Conservation (phyloP, 208 protist species). For the Acanthamoeba triangularis region DNA sequence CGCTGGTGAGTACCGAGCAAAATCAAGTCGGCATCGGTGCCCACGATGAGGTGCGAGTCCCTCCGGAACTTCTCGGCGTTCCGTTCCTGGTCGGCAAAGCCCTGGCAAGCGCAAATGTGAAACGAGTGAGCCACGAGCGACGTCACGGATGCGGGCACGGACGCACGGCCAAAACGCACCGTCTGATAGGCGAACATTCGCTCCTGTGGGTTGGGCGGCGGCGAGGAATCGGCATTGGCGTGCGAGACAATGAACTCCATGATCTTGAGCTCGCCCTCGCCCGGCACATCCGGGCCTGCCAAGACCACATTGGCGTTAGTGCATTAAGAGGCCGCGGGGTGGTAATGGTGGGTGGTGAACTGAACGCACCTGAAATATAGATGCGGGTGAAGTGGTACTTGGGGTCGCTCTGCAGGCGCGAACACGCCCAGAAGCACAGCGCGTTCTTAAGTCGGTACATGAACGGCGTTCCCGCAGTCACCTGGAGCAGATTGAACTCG, state of each 20-base stretch:
- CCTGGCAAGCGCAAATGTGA: not conserved
- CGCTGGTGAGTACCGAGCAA: not conserved
- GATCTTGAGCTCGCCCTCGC: conserved; percentile 58
- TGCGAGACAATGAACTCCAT: conserved; percentile 14
- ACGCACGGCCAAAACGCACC: not conserved
- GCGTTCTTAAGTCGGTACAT: conserved; percentile 52
- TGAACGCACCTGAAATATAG: conserved; percentile 1
- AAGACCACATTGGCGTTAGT: not conserved
- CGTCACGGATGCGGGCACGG: too few species aligned
- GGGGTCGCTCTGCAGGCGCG: not conserved
- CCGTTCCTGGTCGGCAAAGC: conserved; percentile 4
- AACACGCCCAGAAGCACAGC: conserved; percentile 46
- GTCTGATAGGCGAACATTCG: conserved; percentile 1
- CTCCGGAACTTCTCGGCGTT: not conserved
- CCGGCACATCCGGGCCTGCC: conserved; percentile 43
- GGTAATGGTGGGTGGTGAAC: not conserved
- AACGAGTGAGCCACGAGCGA: not conserved
- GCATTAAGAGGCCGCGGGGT: not conserved
- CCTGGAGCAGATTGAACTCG: conserved; percentile 15
- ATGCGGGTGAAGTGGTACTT: conserved; percentile 22
- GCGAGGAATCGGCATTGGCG: conserved; percentile 4
- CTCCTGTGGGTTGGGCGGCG: not conserved
- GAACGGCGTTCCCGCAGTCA: conserved; percentile 59
- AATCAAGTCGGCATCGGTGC: conserved; percentile 47
- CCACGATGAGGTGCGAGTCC: conserved; percentile 55